These are phyloP conservation scores for Rhizomucor pusillus DNA, from an alignment of 371 early-diverging fungal species.

Conservation along the genomic window DNA sequence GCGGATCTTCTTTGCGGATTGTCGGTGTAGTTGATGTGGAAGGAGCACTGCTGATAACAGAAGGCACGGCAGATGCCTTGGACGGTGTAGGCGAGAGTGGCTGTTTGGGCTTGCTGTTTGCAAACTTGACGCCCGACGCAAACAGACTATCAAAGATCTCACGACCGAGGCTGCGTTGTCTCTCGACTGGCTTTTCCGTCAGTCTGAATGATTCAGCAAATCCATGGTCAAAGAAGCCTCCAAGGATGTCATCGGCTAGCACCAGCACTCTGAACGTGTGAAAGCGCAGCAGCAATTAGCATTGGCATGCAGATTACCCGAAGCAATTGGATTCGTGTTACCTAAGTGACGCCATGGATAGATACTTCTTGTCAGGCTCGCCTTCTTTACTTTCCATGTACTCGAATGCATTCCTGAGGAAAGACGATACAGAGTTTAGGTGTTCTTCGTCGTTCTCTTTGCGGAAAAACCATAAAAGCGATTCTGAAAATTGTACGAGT, in stretches of 20 bases:
- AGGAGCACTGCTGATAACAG: constrained; percentile 5
- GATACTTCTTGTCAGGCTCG: constrained; percentile 15
- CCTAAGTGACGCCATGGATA: constrained; percentile 45
- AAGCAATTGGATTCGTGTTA: constrained; percentile 5
- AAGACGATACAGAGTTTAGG: constrained; percentile 67
- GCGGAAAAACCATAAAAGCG: constrained; percentile 78
- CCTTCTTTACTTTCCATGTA: constrained; percentile 51
- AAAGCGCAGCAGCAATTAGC: neutral
- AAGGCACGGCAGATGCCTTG: constrained; percentile 15
- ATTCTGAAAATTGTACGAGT: constrained; percentile 86
- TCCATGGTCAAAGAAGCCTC: constrained; percentile 66
- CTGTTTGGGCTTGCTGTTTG: constrained; percentile 21
- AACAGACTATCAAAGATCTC: constrained; percentile 57
- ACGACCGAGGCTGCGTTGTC: constrained; percentile 51
- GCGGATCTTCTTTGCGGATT: neutral
- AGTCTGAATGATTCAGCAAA: constrained; percentile 66
- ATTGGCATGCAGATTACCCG: neutral
- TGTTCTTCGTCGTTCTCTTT: constrained; percentile 42
- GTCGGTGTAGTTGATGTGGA: neutral
- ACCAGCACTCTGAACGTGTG: constrained; percentile 57
- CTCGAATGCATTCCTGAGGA: constrained; percentile 67
- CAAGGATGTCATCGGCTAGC: constrained; percentile 69
- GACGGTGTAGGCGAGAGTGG: constrained; percentile 14
- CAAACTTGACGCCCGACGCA: constrained; percentile 36
- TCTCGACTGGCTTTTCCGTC: constrained; percentile 58